Evolutionary conservation across 1,284 basidiomycete genomes (phyloP).

Genomic region (Puccinia sorghi): DNA sequence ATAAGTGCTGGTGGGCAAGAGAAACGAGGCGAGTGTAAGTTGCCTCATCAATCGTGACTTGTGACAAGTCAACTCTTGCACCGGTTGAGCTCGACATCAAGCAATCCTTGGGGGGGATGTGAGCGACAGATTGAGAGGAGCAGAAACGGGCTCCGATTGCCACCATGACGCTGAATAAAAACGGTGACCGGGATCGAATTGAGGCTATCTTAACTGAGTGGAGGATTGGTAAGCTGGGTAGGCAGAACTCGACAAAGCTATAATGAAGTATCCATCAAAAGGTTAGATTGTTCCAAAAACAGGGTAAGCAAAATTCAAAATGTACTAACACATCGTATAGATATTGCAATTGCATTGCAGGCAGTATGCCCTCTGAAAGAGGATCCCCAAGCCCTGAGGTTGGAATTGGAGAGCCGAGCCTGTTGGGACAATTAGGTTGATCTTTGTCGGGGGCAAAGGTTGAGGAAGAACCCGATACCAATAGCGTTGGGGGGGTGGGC

Average conservation of each 20-base stretch:
- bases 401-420: background rate
- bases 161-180: conserved; percentile 44
- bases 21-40: conserved; percentile 36
- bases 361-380: conserved; percentile 31
- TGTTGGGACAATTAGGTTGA: conserved; percentile 15
- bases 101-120: background rate
- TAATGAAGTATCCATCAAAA: background rate
- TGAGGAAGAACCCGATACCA: conserved; percentile 11
- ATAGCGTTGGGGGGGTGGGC: conserved; percentile 32
- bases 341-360: conserved; percentile 24
- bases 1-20: conserved; percentile 39
- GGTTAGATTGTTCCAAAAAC: too few relatives aligned
- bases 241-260: conserved; percentile 46
- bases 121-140: conserved; percentile 45
- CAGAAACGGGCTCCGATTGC: conserved; percentile 47
- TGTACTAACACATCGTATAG: conserved; percentile 40
- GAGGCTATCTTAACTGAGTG: conserved; percentile 34
- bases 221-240: conserved; percentile 45
- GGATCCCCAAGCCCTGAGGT: conserved; percentile 23
- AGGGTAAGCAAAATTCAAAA: background rate
- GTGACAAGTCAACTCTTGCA: background rate
- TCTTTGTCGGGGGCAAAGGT: conserved; percentile 42
- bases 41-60: conserved; percentile 31
- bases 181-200: conserved; percentile 39
- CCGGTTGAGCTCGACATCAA: conserved; percentile 8